Conservation (phyloP, 208 protist genomes). For the Blastocrithidia nonstop region DNA sequence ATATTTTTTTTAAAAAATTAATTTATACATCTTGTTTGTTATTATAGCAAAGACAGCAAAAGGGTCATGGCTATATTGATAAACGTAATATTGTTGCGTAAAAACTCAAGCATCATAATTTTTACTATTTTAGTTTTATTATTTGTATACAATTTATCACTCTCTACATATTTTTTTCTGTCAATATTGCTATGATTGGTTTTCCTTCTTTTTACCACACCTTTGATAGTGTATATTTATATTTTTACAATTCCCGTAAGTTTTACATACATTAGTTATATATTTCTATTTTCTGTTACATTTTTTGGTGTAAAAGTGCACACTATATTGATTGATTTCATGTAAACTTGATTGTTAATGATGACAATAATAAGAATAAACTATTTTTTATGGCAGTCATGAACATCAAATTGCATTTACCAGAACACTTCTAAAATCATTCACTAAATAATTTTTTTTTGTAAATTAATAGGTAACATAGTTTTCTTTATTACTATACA, state of each 20-base stretch:
- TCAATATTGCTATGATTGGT: not conserved
- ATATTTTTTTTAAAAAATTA: not conserved
- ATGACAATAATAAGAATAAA: conserved; percentile 22
- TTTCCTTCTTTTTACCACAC: not conserved
- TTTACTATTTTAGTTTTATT: conserved; percentile 6
- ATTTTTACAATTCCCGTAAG: not conserved
- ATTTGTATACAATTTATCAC: not conserved
- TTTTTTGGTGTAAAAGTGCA: conserved; percentile 1
- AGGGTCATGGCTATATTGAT: too few species aligned
- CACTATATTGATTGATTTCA: too few species aligned
- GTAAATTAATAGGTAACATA: not conserved
- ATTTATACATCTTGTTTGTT: too few species aligned
- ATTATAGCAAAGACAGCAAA: too few species aligned
- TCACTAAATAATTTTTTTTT: too few species aligned
- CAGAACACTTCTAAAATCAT: too few species aligned
- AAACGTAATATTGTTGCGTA: too few species aligned
- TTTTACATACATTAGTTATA: conserved; percentile 1
- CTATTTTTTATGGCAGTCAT: too few species aligned
- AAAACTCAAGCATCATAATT: too few species aligned
- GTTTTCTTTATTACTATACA: not conserved
- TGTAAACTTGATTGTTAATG: conserved; percentile 26
- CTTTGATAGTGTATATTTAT: not conserved
- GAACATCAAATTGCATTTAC: too few species aligned
- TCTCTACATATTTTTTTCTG: not conserved
- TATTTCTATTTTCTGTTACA: not conserved